Percentiles rank a stretch among this genome's conserved stretches.
Evolutionary conservation across 352 stramenopile species (phyloP).

Genomic region (Phytophthora cactorum): DNA sequence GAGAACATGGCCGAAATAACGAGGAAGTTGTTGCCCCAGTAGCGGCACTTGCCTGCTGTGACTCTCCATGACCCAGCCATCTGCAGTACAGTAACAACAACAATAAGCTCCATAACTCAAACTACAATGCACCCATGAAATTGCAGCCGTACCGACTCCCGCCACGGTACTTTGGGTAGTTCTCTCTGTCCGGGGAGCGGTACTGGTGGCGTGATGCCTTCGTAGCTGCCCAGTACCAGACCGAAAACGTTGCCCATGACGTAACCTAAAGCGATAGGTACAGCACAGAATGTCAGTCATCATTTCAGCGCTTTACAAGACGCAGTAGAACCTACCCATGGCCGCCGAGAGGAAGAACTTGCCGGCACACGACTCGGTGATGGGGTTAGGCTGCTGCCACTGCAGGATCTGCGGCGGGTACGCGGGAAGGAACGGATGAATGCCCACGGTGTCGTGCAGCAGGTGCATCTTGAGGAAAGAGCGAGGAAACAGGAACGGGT

Average conservation of each 20-base stretch:
- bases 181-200: slow-evolving; percentile 82
- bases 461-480: slow-evolving; percentile 56
- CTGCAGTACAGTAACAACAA: slow-evolving; percentile 21
- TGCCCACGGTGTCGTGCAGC: slow-evolving; percentile 54
- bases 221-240: slow-evolving; percentile 82
- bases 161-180: slow-evolving; percentile 79
- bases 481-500: slow-evolving; percentile 83
- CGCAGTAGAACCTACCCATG: slow-evolving; percentile 59
- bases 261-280: slow-evolving; percentile 56
- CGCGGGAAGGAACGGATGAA: slow-evolving; percentile 76
- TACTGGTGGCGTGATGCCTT: slow-evolving; percentile 84
- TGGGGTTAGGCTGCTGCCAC: slow-evolving; percentile 72
- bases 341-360: slow-evolving; percentile 84
- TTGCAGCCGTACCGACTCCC: slow-evolving; percentile 58
- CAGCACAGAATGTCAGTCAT: neutral
- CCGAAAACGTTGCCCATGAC: slow-evolving; percentile 84
- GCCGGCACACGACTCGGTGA: slow-evolving; percentile 78
- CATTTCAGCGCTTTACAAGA: neutral
- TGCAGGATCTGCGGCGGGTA: slow-evolving; percentile 73
- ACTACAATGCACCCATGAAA: neutral
- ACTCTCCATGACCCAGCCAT: slow-evolving; percentile 72
- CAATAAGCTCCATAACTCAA: neutral
- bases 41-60: slow-evolving; percentile 79
- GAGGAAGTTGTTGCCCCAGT: slow-evolving; percentile 90
- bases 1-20: slow-evolving; percentile 94